phyloP scores from a whole-genome alignment of 208 protist species.

The Leishmania turanica region DNA sequence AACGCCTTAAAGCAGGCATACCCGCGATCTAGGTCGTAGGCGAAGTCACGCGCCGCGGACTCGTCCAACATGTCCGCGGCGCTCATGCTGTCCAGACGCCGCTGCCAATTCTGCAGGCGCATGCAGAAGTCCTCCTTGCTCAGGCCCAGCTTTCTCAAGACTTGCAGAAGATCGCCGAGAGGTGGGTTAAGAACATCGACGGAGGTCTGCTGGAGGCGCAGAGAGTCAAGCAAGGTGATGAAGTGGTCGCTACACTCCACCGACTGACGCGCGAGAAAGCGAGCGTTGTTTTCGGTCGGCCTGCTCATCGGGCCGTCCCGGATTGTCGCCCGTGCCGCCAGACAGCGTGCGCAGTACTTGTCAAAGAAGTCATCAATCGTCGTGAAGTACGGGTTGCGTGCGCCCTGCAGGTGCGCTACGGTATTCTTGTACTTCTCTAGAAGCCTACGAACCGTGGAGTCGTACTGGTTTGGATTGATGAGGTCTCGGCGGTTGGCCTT shows the following conservation, averaged over 20 bases:
- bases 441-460: constrained; percentile 79
- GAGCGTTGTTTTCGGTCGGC: constrained; percentile 41
- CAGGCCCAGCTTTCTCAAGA: constrained; percentile 52
- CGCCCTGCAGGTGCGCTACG: constrained; percentile 65
- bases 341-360: constrained; percentile 82
- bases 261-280: constrained; percentile 67
- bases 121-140: constrained; percentile 57
- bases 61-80: constrained; percentile 91
- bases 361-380: constrained; percentile 93
- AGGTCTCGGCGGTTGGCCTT: constrained; percentile 93
- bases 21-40: constrained; percentile 91
- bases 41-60: constrained; percentile 81
- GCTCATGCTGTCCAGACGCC: constrained; percentile 86
- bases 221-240: constrained; percentile 93
- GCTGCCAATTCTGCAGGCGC: constrained; percentile 70
- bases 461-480: constrained; percentile 91
- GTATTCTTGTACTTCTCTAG: constrained; percentile 96
- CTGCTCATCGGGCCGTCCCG: constrained; percentile 51
- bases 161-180: constrained; percentile 86
- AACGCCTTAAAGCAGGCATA: constrained; percentile 83
- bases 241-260: constrained; percentile 93
- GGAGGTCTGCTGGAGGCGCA: constrained; percentile 90
- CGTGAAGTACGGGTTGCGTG: constrained; percentile 76
- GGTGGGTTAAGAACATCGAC: constrained; percentile 93
- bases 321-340: constrained; percentile 65